Percentiles rank a stretch among this genome's conserved stretches.
Evolutionary conservation across 1,139 yeast genomes (phyloP).

Genomic region (Sugiyamaella paludigena): DNA sequence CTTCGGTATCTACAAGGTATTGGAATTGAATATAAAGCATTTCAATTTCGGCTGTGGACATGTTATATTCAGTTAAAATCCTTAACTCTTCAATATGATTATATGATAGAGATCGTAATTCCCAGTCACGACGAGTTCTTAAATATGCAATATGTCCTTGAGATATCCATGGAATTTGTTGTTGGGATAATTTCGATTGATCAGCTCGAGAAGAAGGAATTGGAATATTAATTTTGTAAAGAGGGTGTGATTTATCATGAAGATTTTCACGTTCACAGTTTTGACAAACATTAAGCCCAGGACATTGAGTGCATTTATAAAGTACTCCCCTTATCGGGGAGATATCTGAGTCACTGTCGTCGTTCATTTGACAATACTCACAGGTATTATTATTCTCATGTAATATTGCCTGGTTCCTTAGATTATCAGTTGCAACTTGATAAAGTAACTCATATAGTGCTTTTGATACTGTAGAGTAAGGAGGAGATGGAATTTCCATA

Average conservation of each 20-base stretch:
- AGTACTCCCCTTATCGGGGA: slow-evolving; percentile 17
- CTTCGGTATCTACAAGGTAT: slow-evolving; percentile 22
- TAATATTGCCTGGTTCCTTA: slow-evolving; percentile 3
- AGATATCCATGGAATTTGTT: slow-evolving; percentile 24
- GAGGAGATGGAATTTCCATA: no score
- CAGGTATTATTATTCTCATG: no score
- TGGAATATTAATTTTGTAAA: slow-evolving; percentile 23
- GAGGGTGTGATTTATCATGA: slow-evolving; percentile 24
- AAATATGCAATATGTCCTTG: slow-evolving; percentile 16
- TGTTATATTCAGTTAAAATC: slow-evolving; percentile 1
- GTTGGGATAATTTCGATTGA: slow-evolving; percentile 1
- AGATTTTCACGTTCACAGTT: slow-evolving; percentile 24
- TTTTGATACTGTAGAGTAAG: no score
- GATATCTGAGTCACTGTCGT: slow-evolving; percentile 11
- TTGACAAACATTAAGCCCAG: slow-evolving; percentile 20
- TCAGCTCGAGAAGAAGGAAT: slow-evolving; percentile 1
- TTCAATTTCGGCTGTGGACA: slow-evolving; percentile 26
- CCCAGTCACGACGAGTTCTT: not conserved
- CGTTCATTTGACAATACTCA: no score
- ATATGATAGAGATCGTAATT: slow-evolving; percentile 10
- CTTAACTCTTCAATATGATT: slow-evolving; percentile 13
- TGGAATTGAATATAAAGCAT: slow-evolving; percentile 31
- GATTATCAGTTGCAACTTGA: slow-evolving; percentile 13
- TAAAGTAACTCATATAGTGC: slow-evolving; percentile 15
- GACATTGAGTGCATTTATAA: slow-evolving; percentile 25